Evolutionary conservation across 495 filamentous ascomycete species (phyloP).

Genomic region (Penicillium arizonense): DNA sequence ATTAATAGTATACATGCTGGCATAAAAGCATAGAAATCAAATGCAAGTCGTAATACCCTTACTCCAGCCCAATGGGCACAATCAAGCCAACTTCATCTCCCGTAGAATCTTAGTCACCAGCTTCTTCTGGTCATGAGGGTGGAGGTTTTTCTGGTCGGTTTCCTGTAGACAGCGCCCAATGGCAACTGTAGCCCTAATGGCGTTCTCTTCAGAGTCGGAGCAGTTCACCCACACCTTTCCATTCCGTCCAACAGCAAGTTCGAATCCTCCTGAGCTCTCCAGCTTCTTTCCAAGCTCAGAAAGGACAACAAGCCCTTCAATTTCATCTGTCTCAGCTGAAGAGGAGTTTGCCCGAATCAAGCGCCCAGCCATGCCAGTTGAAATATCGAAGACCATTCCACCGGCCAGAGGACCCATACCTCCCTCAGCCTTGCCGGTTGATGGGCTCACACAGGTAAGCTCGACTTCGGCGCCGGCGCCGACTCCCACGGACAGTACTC

Average conservation of each 20-base stretch:
- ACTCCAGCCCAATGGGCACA: neutral
- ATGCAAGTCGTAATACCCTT: neutral
- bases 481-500: constrained; percentile 62
- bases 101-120: constrained; percentile 67
- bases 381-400: constrained; percentile 84
- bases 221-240: constrained; percentile 87
- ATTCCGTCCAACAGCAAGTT: constrained; percentile 93
- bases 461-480: constrained; percentile 84
- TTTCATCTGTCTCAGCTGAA: constrained; percentile 62
- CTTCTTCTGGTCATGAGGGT: constrained; percentile 73
- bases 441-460: constrained; percentile 79
- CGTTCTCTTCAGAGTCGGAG: constrained; percentile 54
- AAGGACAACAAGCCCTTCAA: constrained; percentile 65
- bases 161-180: constrained; percentile 79
- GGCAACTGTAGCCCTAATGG: constrained; percentile 62
- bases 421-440: constrained; percentile 86
- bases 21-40: constrained; percentile 2
- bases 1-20: constrained; percentile 14
- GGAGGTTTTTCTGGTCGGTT: constrained; percentile 68
- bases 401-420: constrained; percentile 83
- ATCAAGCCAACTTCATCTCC: constrained; percentile 42
- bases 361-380: constrained; percentile 74
- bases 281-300: constrained; percentile 79
- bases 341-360: constrained; percentile 52
- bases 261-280: constrained; percentile 67